Evolutionary conservation across 164 flowering plant genomes (phyloP), one percentile per base, ranked within the genome.

Genomic region (Vitis rotundifolia): DNA sequence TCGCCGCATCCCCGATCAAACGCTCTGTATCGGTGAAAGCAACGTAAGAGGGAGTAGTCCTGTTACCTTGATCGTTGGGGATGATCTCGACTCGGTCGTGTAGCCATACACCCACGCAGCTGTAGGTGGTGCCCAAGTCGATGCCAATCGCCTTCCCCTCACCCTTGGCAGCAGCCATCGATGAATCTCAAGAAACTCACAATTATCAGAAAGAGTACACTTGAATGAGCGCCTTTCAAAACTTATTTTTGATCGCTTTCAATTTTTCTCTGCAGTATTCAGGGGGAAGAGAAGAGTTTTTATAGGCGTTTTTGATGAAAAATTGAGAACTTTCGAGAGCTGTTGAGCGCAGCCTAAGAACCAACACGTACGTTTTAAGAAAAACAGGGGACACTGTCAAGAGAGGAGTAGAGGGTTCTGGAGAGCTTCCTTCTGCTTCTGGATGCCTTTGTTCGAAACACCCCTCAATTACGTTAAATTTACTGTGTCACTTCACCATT

Each of bases 61-160:
- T 72, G 79, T 76, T 76, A 63, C 79, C 79, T 37, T 76, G 79
- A 52, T 76, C 79, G 59, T 76, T 76, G 26, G 79, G 62, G 31
- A 76, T 72, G 70, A 76, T 76, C 64, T 76, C 79, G 14, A 76
- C 73, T 9, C 76, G 72, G 64, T 76, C 76, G 67, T 76, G 47
- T 8, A 9, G 52, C 79, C 79, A 76, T 7, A 69, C 79, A 12
- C 76, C 76, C 2, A 76, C 79, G 58, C 79, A 76, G 73, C 75
- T 76, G 66, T 76, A 76, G 50, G 79, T 76, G 5, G 79, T 76
- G 26, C 79, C 79, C 9, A 76, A 70, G 70, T 76, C 79, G 64
- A 76, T 76, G 44, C 79, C 79, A 0, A 76, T 68, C 2, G 79
- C 79, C 59, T 76, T 76, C 15, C 71, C 78, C 64, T 63, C 72